Percentiles rank a stretch among this genome's conserved stretches.
phyloP scores from a whole-genome alignment of 2,329 filamentous ascomycete genomes.

The Gnomoniopsis smithogilvyi region DNA sequence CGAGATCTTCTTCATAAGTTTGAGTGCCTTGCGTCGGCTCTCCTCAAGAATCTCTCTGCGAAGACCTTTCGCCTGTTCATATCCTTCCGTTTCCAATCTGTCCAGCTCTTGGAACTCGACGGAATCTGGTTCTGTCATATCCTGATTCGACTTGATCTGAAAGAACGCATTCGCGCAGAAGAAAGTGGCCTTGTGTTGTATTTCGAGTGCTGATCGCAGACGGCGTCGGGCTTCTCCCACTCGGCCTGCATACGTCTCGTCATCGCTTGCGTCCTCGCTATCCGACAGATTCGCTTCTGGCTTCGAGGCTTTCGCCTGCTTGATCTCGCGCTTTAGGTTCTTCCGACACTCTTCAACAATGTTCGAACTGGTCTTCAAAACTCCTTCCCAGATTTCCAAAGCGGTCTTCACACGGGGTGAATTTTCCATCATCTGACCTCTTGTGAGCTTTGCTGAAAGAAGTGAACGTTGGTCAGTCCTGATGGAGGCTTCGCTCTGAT shows the following conservation, averaged over 20 bases:
- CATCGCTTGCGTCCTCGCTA: slow-evolving; percentile 33
- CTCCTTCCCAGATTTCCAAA: slow-evolving; percentile 65
- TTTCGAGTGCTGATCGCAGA: slow-evolving; percentile 70
- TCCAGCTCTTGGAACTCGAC: slow-evolving; percentile 66
- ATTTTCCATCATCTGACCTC: slow-evolving; percentile 78
- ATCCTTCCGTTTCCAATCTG: slow-evolving; percentile 66
- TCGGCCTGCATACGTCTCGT: slow-evolving; percentile 30
- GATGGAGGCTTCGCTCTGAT: slow-evolving; percentile 69
- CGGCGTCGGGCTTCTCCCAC: slow-evolving; percentile 60
- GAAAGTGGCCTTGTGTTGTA: slow-evolving; percentile 79
- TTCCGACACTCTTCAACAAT: slow-evolving; percentile 63
- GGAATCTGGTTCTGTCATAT: slow-evolving; percentile 62
- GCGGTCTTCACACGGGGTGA: slow-evolving; percentile 65
- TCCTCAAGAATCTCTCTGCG: slow-evolving; percentile 75
- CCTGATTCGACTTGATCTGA: slow-evolving; percentile 72
- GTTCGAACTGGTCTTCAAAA: slow-evolving; percentile 43
- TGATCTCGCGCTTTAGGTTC: slow-evolving; percentile 53
- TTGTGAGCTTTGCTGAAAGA: slow-evolving; percentile 60
- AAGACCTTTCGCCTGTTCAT: slow-evolving; percentile 74
- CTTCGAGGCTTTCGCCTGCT: slow-evolving; percentile 30
- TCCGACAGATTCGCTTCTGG: slow-evolving; percentile 21
- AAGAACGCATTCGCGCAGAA: slow-evolving; percentile 82
- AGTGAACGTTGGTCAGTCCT: slow-evolving; percentile 66
- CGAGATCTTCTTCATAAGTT: slow-evolving; percentile 61
- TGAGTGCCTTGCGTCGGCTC: slow-evolving; percentile 53